Base-by-base conservation (phyloP, 352 stramenopile species). In the Globisporangium solare region DNA sequence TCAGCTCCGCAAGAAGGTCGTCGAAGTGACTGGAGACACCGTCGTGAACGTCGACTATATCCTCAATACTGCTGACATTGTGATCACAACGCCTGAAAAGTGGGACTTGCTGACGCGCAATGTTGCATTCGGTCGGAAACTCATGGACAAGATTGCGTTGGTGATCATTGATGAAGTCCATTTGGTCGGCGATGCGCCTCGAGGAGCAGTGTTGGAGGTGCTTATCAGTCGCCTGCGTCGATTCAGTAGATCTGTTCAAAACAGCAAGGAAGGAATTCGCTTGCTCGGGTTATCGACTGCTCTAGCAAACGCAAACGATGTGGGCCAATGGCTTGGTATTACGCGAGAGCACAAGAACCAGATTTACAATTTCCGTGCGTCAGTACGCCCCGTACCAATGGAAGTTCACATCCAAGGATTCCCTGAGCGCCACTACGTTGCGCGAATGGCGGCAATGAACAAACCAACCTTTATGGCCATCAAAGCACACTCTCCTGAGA, bases 381-480 rank as follows among this genome's bases (percentile, higher is more conserved):
- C 87, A 17, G 95, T 99, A 42, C 86, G 97, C n/a, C 97, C 97
- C 0, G 92, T 99, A 39, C 94, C 96, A 6, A 98, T 99, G 71
- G 82, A 97, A 41, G 89, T 98, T 21, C 95, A 99, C 59, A 93
- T 99, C 46, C 94, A 98, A 68, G 95, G 95, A 11, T 99, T 97
- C 56, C 87, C 95, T 0, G 96, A 97, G 32, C 93, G 96, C 37
- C 95, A 99, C 54, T 99, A 99, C 51, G 97, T 97, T 54, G 89
- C 96, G 18, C 79, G 97, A 15, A 99, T 99, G 97, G 93, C 95
- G 4, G 98, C 95, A 10, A 99, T 99, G 97, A 99, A 99, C 75
- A 99, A 99, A 51, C 97, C 97, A 6, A 98, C 93, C 6, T 99
- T 98, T 63, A 92, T 96, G 56, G 94, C 96, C 20, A 99, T 99